Evolutionary conservation across 352 stramenopile genomes (phyloP).

Genomic region (Nothophytophthora sp.): DNA sequence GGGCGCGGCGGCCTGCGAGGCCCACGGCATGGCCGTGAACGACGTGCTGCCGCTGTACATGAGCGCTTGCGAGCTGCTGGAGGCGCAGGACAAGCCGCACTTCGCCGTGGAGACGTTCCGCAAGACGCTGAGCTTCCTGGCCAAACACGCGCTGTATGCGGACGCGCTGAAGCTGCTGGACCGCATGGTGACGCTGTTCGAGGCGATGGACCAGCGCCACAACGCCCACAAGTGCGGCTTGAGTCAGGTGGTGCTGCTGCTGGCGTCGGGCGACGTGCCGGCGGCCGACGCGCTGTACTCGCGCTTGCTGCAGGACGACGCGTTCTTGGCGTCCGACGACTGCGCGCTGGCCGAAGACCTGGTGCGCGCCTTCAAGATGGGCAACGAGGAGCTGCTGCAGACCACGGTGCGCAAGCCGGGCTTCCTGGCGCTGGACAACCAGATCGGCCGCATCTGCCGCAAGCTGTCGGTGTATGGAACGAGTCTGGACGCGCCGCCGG

Average conservation of each 20-base stretch:
- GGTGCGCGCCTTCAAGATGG: constrained; percentile 75
- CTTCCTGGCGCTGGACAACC: constrained; percentile 80
- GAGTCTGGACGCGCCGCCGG: constrained; percentile 2
- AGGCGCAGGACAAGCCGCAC: constrained; percentile 82
- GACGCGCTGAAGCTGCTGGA: constrained; percentile 53
- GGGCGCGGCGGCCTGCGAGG: constrained; percentile 49
- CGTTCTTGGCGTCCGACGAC: constrained; percentile 73
- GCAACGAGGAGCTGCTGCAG: constrained; percentile 76
- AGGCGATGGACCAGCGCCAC: constrained; percentile 59
- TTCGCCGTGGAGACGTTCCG: constrained; percentile 81
- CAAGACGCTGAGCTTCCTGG: constrained; percentile 76
- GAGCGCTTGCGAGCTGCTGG: constrained; percentile 70
- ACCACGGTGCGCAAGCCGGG: constrained; percentile 71
- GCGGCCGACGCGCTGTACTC: constrained; percentile 79
- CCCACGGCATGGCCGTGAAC: constrained; percentile 29
- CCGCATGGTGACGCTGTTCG: constrained; percentile 55
- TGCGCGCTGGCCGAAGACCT: constrained; percentile 77
- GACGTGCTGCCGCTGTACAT: constrained; percentile 64
- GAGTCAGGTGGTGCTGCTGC: constrained; percentile 65
- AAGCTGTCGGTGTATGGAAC: constrained; percentile 67
- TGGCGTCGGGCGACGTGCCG: constrained; percentile 63
- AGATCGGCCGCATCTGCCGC: constrained; percentile 65
- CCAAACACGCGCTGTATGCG: constrained; percentile 49
- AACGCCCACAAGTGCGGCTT: constrained; percentile 80
- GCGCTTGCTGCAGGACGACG: constrained; percentile 75